Evolutionary conservation across 495 filamentous ascomycete genomes (phyloP), one percentile per base, ranked within the genome.

Genomic region (Platismatia glauca): DNA sequence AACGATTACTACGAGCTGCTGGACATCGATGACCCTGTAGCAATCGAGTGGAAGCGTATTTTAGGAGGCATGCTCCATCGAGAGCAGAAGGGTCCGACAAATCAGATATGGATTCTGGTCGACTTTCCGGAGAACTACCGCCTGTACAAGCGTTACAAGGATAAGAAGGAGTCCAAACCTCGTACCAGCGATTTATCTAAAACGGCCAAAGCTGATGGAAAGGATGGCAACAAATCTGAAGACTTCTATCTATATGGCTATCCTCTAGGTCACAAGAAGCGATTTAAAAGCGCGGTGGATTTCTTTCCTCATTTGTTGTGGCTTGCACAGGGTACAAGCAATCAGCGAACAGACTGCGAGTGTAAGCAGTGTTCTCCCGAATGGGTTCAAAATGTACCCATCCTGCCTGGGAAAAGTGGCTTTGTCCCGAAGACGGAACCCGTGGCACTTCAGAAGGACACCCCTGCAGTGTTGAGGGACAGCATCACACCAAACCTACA

Each of bases 241-340:
- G 84, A 86, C 68, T 79, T 77, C 22, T 86, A 84, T 70, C 74
- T 87, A 4, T 86, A 86, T 64, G 84, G 84, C 35, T 79, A 86
- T 64, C 84, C 83, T 2, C 67, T 74, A 35, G 84, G 82, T 4
- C 76, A 77, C 20, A 81, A 76, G 61, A 85, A 86, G 70, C 76
- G 81, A 7, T 87, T 77, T 66, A 69, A 83, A 58, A 84, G 79
- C 59, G 81, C 84, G 7, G 72, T 69, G 7, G 83, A 86, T 48
- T 86, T 86, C 72, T 82, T 83, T 52, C 80, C 78, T 12, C 84
- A 87, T 70, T 73, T 86, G 7, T 68, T 84, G 22, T 87, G 84
- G 84, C 72, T 86, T 11, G 70, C 73, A 13, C 75, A 76, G 22
- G 83, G 85, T 65, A 71, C 74, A 61, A 73, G 66, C 20, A 78